Conservation (phyloP, 2,329 filamentous ascomycete species). For the Colletotrichum cuscutae region DNA sequence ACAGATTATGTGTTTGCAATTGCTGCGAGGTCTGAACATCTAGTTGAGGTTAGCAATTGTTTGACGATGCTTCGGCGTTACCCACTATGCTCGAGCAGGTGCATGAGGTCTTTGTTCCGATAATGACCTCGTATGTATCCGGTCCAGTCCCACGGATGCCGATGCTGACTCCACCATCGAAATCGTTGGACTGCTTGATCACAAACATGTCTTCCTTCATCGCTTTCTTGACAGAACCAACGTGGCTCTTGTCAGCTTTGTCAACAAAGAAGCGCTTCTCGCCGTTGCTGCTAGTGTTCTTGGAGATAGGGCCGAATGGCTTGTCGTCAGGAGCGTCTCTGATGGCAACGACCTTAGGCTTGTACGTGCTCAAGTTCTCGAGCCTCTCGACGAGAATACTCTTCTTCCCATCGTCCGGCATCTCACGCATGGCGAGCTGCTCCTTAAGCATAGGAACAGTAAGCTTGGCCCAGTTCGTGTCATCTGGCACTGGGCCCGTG, state of each 20-base stretch:
- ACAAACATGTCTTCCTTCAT: conserved; percentile 20
- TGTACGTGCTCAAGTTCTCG: conserved; percentile 11
- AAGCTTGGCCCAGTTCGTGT: conserved; percentile 22
- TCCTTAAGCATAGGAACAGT: conserved; percentile 26
- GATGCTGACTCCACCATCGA: not conserved
- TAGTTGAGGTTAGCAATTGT: not conserved
- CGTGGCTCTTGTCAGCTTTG: not conserved
- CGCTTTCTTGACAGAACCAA: conserved; percentile 15
- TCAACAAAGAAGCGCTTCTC: not conserved
- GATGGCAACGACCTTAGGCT: not conserved
- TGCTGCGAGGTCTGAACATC: conserved; percentile 12
- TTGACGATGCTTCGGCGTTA: not conserved
- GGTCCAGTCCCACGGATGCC: not conserved
- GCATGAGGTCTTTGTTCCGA: conserved; percentile 5
- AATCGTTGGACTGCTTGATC: conserved; percentile 5
- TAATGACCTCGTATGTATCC: conserved; percentile 13
- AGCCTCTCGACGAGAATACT: conserved; percentile 19
- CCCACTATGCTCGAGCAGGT: conserved; percentile 19
- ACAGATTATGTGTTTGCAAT: conserved; percentile 35
- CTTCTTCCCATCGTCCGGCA: conserved; percentile 14
- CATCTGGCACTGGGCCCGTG: conserved; percentile 28
- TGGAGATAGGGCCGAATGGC: conserved; percentile 1
- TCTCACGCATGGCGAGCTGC: conserved; percentile 25
- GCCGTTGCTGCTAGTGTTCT: not conserved
- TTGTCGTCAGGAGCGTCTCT: conserved; percentile 1